Evolutionary conservation across 1,139 yeast genomes (phyloP).

Genomic region (Yamadazyma triangularis): DNA sequence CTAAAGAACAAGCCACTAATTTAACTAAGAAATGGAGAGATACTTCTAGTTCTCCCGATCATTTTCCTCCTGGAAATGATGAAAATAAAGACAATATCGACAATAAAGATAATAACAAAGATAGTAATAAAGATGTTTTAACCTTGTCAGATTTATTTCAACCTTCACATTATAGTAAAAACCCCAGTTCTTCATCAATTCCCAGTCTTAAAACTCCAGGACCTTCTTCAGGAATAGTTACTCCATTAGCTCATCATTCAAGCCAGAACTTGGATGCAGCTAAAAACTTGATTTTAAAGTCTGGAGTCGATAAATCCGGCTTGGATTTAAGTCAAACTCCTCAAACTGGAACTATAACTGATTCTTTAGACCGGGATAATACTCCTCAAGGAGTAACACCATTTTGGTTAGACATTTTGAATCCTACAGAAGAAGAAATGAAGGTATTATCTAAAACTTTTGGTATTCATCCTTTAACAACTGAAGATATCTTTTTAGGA

Average conservation of each 20-base stretch:
- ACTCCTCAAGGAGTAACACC: slow-evolving; percentile 29
- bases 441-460: slow-evolving; percentile 85
- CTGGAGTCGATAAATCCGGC: not conserved
- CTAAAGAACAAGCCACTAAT: slow-evolving; percentile 7
- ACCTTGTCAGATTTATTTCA: slow-evolving; percentile 27
- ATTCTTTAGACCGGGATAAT: slow-evolving; percentile 2
- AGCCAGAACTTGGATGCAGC: not conserved
- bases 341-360: slow-evolving; percentile 14
- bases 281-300: too few species aligned
- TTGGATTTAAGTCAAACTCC: slow-evolving; percentile 6
- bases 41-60: slow-evolving; percentile 3
- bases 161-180: slow-evolving; percentile 19
- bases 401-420: slow-evolving; percentile 87
- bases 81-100: slow-evolving; percentile 8
- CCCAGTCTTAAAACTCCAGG: slow-evolving; percentile 1
- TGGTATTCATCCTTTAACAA: slow-evolving; percentile 92
- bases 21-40: slow-evolving; percentile 17
- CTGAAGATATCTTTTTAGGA: slow-evolving; percentile 91
- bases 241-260: not conserved
- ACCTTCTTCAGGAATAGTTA: not conserved
- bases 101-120: slow-evolving; percentile 3
- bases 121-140: too few species aligned
- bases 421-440: slow-evolving; percentile 97
- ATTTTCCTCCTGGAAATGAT: too few species aligned
- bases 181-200: not conserved